Conservation (phyloP, 1,139 yeast species). For the Debaryomyces sp. region DNA sequence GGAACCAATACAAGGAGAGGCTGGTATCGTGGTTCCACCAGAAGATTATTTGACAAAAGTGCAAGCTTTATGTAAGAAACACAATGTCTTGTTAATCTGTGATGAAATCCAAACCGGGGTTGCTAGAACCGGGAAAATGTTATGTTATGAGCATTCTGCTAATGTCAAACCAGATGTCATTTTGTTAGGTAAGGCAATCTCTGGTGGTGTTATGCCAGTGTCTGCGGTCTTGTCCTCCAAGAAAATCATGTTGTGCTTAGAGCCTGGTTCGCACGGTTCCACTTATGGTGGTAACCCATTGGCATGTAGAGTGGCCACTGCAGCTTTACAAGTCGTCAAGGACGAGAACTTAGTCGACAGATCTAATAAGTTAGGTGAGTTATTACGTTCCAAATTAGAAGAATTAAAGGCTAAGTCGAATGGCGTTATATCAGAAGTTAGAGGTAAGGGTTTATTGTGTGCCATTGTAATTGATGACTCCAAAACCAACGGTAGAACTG, state of each 20-base stretch:
- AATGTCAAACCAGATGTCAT: conserved; percentile 85
- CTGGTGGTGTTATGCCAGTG: conserved; percentile 94
- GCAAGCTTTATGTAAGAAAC: conserved; percentile 71
- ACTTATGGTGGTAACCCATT: conserved; percentile 98
- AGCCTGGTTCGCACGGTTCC: conserved; percentile 97
- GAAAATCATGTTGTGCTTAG: conserved; percentile 86
- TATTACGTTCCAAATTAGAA: conserved; percentile 66
- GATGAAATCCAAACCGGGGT: conserved; percentile 98
- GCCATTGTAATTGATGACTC: conserved; percentile 90
- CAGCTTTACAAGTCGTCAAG: conserved; percentile 86
- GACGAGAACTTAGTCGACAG: conserved; percentile 87
- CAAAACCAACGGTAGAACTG: conserved; percentile 86
- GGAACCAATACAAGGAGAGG: conserved; percentile 99
- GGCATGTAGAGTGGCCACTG: conserved; percentile 92
- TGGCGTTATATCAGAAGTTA: conserved; percentile 83
- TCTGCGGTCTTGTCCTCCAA: conserved; percentile 86
- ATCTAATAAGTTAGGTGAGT: conserved; percentile 69
- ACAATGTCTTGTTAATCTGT: conserved; percentile 86
- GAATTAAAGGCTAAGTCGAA: conserved; percentile 62
- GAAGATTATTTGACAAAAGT: conserved; percentile 75
- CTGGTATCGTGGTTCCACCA: conserved; percentile 96
- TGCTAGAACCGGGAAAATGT: conserved; percentile 94
- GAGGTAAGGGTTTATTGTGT: conserved; percentile 88
- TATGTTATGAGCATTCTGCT: conserved; percentile 84
- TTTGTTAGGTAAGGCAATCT: conserved; percentile 88